Evolutionary conservation across 257 asterid genomes (phyloP).

Genomic region (Prunella vulgaris): DNA sequence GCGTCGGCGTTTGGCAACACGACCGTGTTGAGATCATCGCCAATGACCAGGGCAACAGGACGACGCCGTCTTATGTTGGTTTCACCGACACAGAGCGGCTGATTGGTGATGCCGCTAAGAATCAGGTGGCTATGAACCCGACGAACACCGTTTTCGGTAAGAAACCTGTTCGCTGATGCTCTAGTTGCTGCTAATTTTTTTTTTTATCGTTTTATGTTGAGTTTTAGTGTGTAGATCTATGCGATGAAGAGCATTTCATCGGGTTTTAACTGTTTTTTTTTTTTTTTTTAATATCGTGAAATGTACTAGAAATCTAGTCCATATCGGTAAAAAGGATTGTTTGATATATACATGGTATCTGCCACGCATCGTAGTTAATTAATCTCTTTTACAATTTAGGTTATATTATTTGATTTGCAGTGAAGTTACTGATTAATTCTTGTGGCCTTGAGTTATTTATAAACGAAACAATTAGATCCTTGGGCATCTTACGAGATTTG

Average conservation of each 20-base stretch:
- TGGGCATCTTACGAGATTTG: background rate
- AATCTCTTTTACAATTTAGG: background rate
- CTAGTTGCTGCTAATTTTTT: background rate
- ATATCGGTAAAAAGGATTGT: background rate
- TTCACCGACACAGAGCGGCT: slow-evolving; percentile 78
- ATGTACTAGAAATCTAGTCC: background rate
- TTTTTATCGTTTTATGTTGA: background rate
- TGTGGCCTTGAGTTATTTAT: background rate
- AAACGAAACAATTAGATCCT: background rate
- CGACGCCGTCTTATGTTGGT: slow-evolving; percentile 82
- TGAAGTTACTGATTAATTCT: too few relatives aligned
- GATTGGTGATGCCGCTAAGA: slow-evolving; percentile 92
- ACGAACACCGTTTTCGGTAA: slow-evolving; percentile 76
- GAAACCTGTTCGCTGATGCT: background rate
- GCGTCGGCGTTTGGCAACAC: slow-evolving; percentile 95
- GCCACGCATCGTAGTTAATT: background rate
- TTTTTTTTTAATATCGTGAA: background rate
- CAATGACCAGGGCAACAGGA: slow-evolving; percentile 85
- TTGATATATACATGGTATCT: background rate
- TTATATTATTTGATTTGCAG: background rate
- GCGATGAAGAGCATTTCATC: background rate
- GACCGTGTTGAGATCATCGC: slow-evolving; percentile 89
- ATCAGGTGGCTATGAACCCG: slow-evolving; percentile 92
- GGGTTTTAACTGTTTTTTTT: background rate
- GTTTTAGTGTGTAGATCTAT: background rate